Conservation (phyloP, 2,329 filamentous ascomycete genomes). For the Fusarium sp. region DNA sequence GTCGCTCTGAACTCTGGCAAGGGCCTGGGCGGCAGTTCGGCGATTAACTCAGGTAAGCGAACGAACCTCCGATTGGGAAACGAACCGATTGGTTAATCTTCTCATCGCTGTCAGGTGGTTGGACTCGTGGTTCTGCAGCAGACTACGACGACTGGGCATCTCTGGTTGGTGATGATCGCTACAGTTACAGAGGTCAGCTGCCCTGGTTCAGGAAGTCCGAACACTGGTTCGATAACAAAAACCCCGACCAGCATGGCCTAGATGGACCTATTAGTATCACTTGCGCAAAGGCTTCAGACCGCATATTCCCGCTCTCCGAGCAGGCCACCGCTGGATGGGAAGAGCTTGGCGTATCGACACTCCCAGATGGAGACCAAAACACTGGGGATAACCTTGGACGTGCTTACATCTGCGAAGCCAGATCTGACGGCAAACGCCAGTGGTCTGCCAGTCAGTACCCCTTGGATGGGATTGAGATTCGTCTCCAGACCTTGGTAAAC, state of each 20-base stretch:
- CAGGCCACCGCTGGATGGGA: conserved; percentile 55
- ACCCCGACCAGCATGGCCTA: conserved; percentile 55
- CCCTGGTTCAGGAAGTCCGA: conserved; percentile 61
- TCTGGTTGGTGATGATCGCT: conserved; percentile 55
- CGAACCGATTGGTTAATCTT: background rate
- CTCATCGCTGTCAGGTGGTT: conserved; percentile 47
- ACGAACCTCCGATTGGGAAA: rapidly evolving
- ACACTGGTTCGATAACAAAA: conserved; percentile 46
- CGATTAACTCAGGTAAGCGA: conserved; percentile 55
- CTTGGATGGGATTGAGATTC: conserved; percentile 47
- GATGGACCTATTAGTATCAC: conserved; percentile 54
- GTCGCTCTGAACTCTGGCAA: conserved; percentile 53
- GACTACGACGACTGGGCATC: conserved; percentile 62
- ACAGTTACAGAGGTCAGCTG: conserved; percentile 61
- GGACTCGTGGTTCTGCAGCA: conserved; percentile 58
- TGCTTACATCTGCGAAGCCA: conserved; percentile 49
- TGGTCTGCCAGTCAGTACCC: conserved; percentile 45
- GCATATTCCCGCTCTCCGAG: conserved; percentile 56
- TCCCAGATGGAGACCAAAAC: conserved; percentile 48
- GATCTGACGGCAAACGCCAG: conserved; percentile 42
- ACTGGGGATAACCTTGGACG: conserved; percentile 52
- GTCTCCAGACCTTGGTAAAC: conserved; percentile 42
- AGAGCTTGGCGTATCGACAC: conserved; percentile 54
- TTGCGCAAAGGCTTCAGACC: conserved; percentile 49
- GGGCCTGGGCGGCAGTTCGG: conserved; percentile 57